These are phyloP conservation scores for Dichomitus squalens DNA, from an alignment of 1,284 basidiomycete genomes.

Conservation along the genomic window DNA sequence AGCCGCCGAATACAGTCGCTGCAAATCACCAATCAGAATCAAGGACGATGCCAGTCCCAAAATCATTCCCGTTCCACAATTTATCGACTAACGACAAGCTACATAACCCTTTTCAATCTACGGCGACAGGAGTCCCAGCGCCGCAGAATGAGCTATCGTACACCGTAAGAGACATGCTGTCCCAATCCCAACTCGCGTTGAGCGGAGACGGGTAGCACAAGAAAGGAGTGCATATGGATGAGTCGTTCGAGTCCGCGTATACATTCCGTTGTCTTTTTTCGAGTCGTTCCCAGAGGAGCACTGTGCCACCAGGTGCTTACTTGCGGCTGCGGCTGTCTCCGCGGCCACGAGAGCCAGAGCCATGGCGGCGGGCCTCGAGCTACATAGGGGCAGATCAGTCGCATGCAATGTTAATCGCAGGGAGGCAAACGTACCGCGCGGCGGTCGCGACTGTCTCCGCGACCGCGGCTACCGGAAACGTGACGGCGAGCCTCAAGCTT, in stretches of 20 bases:
- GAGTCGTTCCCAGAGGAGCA: slow-evolving; percentile 5
- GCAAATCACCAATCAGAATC: too few species aligned
- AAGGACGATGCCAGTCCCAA: too few species aligned
- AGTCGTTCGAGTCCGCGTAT: not conserved
- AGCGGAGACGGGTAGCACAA: not conserved
- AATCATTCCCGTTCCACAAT: too few species aligned
- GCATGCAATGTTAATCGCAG: too few species aligned
- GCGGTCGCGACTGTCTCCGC: slow-evolving; percentile 11
- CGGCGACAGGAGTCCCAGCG: not conserved
- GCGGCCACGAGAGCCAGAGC: slow-evolving; percentile 17
- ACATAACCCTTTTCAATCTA: not conserved
- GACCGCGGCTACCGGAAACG: not conserved
- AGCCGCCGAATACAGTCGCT: too few species aligned
- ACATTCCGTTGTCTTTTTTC: not conserved
- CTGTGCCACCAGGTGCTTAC: not conserved
- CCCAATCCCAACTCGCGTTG: not conserved
- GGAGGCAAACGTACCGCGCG: not conserved
- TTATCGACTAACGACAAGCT: not conserved
- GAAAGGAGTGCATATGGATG: not conserved
- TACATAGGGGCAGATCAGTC: not conserved
- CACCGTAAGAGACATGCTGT: not conserved
- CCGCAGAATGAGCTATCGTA: not conserved
- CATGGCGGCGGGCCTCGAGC: slow-evolving; percentile 12
- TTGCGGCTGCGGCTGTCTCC: slow-evolving; percentile 10
- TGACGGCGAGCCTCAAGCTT: slow-evolving; percentile 6